Evolutionary conservation across 495 filamentous ascomycete genomes (phyloP), one percentile per base, ranked within the genome.

Genomic region (Penicillium odoratum): DNA sequence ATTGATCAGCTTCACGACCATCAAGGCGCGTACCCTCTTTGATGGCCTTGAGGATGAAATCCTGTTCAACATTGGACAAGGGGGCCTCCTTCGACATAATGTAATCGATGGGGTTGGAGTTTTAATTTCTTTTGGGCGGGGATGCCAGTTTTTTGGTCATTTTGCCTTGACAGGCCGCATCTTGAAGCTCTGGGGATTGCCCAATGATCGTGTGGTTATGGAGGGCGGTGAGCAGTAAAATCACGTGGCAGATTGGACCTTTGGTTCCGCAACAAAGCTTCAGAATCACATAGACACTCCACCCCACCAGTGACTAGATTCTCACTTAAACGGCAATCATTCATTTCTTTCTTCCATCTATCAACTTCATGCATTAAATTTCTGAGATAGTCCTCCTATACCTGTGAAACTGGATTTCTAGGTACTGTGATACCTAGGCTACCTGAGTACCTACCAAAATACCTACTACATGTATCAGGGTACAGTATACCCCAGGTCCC

Each of bases 31-130:
- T 71, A 61, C 87, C 81, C 67, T 97, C 82, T 59, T 86, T 78
- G 25, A 95, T 79, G 45, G 90, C 89, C 70, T 91, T 81, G 51
- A 86, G 73, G 49, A 93, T 81, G 66, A 95, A 95, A 48, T 83
- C 78, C 62, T 81, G 87, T 77, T 95, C 90, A 60, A 87, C 86
- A 59, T 84, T 77, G n/a, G 90, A 91, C 50, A 89, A 88, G 60
- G 89, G 87, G 48, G 84, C 84, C 86, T 96, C 93, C 78, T 88
- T 89, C 61, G 93, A 93, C 93, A 97, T 97, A 21, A 21, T 21
- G 21, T 21, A 21, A 21, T 21, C 21, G 51, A 60, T 77, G 60
- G 55, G 40, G 57, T 60, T 64, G 58, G 53, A 57, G 65, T 62
- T 34, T 28, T 61, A 63, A 44, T 42, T 53, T 44, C 16, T 16